Conservation (phyloP, 257 asterid genomes). For the Nicotiana noctiflora region DNA sequence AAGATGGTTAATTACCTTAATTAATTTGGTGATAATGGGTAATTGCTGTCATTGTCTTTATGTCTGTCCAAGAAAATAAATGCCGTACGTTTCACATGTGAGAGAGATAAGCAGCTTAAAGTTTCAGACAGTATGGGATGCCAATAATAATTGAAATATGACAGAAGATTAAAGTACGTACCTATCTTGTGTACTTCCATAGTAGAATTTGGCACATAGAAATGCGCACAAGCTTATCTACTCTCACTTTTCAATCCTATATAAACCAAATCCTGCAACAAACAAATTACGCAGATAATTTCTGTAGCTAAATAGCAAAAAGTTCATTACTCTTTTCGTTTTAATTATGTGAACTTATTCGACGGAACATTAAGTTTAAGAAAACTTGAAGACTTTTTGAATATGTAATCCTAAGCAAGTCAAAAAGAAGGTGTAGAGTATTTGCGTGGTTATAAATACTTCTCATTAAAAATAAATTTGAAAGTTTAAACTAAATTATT, state of each 20-base stretch:
- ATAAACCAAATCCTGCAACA: too few relatives aligned
- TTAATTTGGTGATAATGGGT: not conserved
- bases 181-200: not conserved
- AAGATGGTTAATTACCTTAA: not conserved
- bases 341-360: too few relatives aligned
- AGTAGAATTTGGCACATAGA: not conserved
- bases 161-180: not conserved
- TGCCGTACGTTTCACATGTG: slow-evolving; percentile 2
- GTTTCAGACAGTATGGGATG: not conserved
- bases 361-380: too few relatives aligned
- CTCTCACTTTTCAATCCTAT: not conserved
- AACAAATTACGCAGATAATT: too few relatives aligned
- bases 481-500: too few relatives aligned
- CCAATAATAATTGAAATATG: not conserved
- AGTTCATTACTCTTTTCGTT: too few relatives aligned
- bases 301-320: too few relatives aligned
- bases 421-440: too few relatives aligned
- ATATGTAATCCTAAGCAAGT: too few relatives aligned
- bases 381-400: too few relatives aligned
- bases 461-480: too few relatives aligned
- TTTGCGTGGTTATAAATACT: too few relatives aligned
- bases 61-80: not conserved
- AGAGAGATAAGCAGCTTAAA: not conserved
- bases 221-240: not conserved
- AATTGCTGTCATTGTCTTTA: not conserved